Base-by-base conservation (phyloP, 148 eudicot genomes). In the Dianthus caryophyllus region DNA sequence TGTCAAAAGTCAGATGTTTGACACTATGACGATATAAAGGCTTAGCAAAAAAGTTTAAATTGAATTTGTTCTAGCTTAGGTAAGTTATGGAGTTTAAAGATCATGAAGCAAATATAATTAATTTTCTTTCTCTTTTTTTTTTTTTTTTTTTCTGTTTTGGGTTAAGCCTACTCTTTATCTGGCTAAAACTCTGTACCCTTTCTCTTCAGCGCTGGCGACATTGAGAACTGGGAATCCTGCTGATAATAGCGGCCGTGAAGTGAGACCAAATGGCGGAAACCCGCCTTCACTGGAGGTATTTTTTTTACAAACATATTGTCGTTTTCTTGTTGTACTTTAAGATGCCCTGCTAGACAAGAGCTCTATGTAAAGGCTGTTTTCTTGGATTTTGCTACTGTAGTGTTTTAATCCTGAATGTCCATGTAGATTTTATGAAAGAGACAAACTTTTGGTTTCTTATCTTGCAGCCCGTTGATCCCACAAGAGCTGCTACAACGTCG, bases 391-490 rank as follows among this genome's bases (percentile, higher is more conserved):
- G 22, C 24, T 50, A 50, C 24, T 18, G 7, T 50, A 50, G 22
- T 8, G 7, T 50, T 33, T 15, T 2, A n/a, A 20, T n/a, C 18
- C 10, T n/a, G 24, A 4, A 50, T 18, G 54, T 21, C 25, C 22
- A 5, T 18, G 20, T 49, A 49, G 21, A n/a, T 50, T 50, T 20
- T 18, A 7, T 50, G 8, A 9, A 50, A 25, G 24, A 11, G 20
- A 9, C 25, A 21, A 14, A 15, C 11, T 52, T 33, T 33, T 60
- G 50, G 26, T 73, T 22, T 74, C n/a, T 36, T 25, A 43, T 75
- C 47, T 56, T 70, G 53, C 80, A 86, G 96, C 80, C 65, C 76
- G 77, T 68, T 75, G 84, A 75, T 77, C 72, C 73, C 73, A 47
- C 71, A 38, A 82, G 69, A 70, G 78, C 67, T 52, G 72, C 64